A percentile compares a stretch with the other conserved stretches of the same genome.
These are phyloP conservation scores for Debaryomyces tyrocola DNA, from an alignment of 805 yeast genomes.

Conservation along the genomic window DNA sequence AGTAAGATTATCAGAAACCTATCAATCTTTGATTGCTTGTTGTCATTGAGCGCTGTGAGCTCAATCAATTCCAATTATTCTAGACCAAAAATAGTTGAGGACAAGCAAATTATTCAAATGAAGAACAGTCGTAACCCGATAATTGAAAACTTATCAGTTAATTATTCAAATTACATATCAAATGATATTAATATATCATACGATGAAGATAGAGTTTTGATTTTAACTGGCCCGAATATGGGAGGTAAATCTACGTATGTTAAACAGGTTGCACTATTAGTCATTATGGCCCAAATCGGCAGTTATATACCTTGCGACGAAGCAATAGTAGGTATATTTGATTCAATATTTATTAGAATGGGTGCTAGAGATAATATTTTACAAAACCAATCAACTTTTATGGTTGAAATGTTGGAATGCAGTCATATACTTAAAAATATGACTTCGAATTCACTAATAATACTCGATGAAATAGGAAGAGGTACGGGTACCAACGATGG, in stretches of 20 bases:
- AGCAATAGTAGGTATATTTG: constrained; percentile 67
- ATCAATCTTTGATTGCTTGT: constrained; percentile 62
- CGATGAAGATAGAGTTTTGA: constrained; percentile 48
- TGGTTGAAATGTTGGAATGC: constrained; percentile 73
- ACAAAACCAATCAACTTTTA: constrained; percentile 78
- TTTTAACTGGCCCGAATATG: constrained; percentile 87
- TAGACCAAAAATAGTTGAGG: constrained; percentile 50
- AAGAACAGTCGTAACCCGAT: constrained; percentile 66
- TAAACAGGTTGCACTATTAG: constrained; percentile 67
- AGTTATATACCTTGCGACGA: constrained; percentile 67
- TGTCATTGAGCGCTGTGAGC: constrained; percentile 66
- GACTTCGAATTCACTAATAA: constrained; percentile 57
- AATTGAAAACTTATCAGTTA: constrained; percentile 47
- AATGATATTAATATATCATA: constrained; percentile 58
- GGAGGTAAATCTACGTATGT: constrained; percentile 84
- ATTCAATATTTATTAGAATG: constrained; percentile 77
- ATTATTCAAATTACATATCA: constrained; percentile 51
- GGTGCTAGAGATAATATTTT: constrained; percentile 82
- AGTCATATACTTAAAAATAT: constrained; percentile 52
- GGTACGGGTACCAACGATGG: constrained; percentile 80
- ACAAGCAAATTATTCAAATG: constrained; percentile 45
- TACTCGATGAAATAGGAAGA: constrained; percentile 77
- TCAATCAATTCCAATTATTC: constrained; percentile 41
- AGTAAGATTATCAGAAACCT: constrained; percentile 45
- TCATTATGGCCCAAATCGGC: constrained; percentile 77